These are phyloP conservation scores for Cylindrotheca fusiformis DNA, from an alignment of 108 stramenopile genomes.

Conservation along the genomic window DNA sequence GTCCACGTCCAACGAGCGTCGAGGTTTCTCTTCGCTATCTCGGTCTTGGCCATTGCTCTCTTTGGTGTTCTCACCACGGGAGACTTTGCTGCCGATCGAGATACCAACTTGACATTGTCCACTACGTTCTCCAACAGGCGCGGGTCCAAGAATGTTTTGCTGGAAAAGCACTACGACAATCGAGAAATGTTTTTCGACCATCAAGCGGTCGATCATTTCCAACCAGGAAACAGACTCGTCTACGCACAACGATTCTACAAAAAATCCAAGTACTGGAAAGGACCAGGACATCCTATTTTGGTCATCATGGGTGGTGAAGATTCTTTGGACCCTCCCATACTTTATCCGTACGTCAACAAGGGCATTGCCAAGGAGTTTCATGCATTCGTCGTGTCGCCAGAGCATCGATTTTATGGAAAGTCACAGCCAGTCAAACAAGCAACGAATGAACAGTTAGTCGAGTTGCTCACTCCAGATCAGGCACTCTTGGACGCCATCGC, in stretches of 20 bases:
- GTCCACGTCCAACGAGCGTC: not conserved
- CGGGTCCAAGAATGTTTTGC: not conserved
- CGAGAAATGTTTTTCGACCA: conserved; percentile 40
- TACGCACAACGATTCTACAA: conserved; percentile 64
- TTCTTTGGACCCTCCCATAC: conserved; percentile 34
- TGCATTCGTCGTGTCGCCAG: conserved; percentile 68
- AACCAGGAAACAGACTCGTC: conserved; percentile 11
- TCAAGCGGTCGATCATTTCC: conserved; percentile 59
- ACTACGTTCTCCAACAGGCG: not conserved
- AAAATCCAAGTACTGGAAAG: conserved; percentile 40
- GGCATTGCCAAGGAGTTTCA: conserved; percentile 60
- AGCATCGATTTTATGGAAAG: conserved; percentile 85
- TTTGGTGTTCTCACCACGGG: not conserved
- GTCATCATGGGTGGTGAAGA: conserved; percentile 80
- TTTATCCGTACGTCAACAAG: conserved; percentile 71
- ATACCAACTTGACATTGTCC: not conserved
- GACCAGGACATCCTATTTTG: conserved; percentile 75
- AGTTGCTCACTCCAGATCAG: conserved; percentile 60
- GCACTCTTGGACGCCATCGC: conserved; percentile 52
- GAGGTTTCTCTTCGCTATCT: not conserved
- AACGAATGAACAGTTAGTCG: conserved; percentile 20
- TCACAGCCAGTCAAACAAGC: conserved; percentile 46
- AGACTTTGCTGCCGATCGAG: not conserved
- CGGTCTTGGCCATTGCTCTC: not conserved
- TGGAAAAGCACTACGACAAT: conserved; percentile 3